A percentile compares a stretch with the other conserved stretches of the same genome.
Conservation (phyloP, 106 monocot species). For the Acorus calamus region DNA sequence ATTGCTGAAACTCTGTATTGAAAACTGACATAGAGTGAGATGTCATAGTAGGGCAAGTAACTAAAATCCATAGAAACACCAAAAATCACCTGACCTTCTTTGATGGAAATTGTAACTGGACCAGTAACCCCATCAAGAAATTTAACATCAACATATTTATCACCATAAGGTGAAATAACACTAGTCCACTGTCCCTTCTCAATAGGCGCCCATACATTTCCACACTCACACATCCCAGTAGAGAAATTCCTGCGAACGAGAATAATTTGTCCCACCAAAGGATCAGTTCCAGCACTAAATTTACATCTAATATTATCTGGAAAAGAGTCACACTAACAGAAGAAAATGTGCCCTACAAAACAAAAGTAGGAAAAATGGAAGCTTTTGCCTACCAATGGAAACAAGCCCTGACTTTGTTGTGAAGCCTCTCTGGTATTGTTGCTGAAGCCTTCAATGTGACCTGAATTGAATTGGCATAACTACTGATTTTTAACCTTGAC, state of each 20-base stretch:
- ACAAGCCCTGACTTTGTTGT: slow-evolving; percentile 48
- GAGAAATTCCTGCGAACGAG: slow-evolving; percentile 64
- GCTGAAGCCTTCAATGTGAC: slow-evolving; percentile 47
- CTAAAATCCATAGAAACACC: not conserved
- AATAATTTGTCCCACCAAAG: not conserved
- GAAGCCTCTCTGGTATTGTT: slow-evolving; percentile 42
- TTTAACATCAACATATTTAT: slow-evolving; percentile 65
- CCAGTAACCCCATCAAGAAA: slow-evolving; percentile 24
- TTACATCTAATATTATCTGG: not conserved
- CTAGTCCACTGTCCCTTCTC: slow-evolving; percentile 54
- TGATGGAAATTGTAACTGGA: slow-evolving; percentile 35
- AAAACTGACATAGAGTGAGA: not conserved
- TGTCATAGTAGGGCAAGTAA: not conserved
- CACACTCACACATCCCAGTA: slow-evolving; percentile 50
- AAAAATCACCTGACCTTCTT: slow-evolving; percentile 44
- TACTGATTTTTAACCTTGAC: slow-evolving; percentile 52
- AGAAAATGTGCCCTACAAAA: not conserved
- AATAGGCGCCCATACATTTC: slow-evolving; percentile 55
- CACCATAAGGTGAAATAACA: slow-evolving; percentile 60
- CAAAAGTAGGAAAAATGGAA: not conserved
- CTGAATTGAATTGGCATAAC: slow-evolving; percentile 45
- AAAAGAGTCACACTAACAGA: not conserved
- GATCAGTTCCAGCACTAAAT: not conserved
- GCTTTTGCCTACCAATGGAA: slow-evolving; percentile 55
- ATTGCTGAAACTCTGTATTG: slow-evolving; percentile 70